Base-by-base conservation (phyloP, 495 filamentous ascomycete species). In the Podospora anserina region DNA sequence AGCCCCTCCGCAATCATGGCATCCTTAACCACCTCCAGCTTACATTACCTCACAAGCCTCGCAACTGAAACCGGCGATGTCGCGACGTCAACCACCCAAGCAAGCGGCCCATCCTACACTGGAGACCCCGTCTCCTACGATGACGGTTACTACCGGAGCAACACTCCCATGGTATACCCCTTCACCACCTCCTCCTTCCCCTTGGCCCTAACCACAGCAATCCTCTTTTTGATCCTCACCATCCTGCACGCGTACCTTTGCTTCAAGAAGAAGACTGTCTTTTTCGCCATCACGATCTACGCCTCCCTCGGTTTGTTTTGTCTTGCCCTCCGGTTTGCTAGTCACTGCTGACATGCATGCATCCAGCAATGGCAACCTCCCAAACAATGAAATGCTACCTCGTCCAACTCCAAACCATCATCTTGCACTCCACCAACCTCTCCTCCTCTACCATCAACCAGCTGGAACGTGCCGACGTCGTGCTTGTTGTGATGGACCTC, bases 401-500 rank as follows among this genome's bases (percentile, higher is more conserved):
- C 39, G 15, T 49, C 39, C 7, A 49, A 3, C 39, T 49, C 39
- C 39, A 49, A 49, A 13, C 39, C 39, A 3, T 13, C 39, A 11
- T 49, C 39, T 13, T 49, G 15, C 2, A 5, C 39, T 49, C 39
- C 5, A 0, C 9, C 39, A 13, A 49, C 39, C 13, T 49, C 39
- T 11, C 39, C 15, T 9, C 5, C 11, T n/a, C 16, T 4, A 5
- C 23, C 23, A 61, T 18, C 6, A 26, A 28, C 27, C 15, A 61
- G 11, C 3, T 30, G 3, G 23, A 30, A 32, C 19, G 23, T 4
- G 5, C 23, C n/a, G 61, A 68, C 18, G 15, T 55, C 15, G 28
- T 59, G 9, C 30, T 62, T 63, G 44, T 28, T 26, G 32, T 34
- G 34, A 66, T 61, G 64, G 61, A 34, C n/a, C 1, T 68, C 2